Evolutionary conservation across 140 eudicot species (phyloP), one percentile per base, ranked within the genome.

Genomic region (Anethum foeniculum): DNA sequence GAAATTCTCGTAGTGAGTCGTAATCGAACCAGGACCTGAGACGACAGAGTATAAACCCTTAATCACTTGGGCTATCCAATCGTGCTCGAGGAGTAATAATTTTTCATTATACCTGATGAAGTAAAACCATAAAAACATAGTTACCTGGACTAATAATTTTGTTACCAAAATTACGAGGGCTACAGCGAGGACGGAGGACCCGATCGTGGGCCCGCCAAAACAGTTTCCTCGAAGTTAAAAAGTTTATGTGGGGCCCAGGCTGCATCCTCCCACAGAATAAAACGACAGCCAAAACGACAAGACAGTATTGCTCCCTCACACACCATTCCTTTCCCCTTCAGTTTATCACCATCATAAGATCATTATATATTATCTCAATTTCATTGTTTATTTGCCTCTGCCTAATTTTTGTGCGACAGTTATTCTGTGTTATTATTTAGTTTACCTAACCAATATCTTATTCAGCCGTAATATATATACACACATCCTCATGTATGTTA

Each of bases 261-360:
- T 47, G 48, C 23, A 39, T 54, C 64, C 80, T 30, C 28, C 39
- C 19, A 11, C 68, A 10, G 47, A 38, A 52, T 27, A 39, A 77
- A 77, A 56, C 72, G 72, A 77, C 80, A 77, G 8, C 51, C 19
- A 3, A 15, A 51, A 77, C 15, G 80, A 56, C 80, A 77, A 77
- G 79, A 46, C 43, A 75, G 21, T 41, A 47, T 47, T 46, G 78
- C 32, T 32, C 49, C 80, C 69, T 77, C 68, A 8, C 80, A 7
- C 68, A 10, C 62, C 28, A 52, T 52, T 51, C 80, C 69, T 49
- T 77, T 30, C 36, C 32, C 60, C 41, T 49, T 32, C n/a, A 21
- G 51, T 43, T 73, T 41, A 39, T 73, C 77, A 47, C 52, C 16
- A 23, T 23, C 48, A 8, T 15, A 71, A 71, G 6, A 32, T 8